A percentile compares a stretch with the other conserved stretches of the same genome.
These are phyloP conservation scores for Fusarium devonianum DNA, from an alignment of 2,329 filamentous ascomycete genomes.

Conservation along the genomic window DNA sequence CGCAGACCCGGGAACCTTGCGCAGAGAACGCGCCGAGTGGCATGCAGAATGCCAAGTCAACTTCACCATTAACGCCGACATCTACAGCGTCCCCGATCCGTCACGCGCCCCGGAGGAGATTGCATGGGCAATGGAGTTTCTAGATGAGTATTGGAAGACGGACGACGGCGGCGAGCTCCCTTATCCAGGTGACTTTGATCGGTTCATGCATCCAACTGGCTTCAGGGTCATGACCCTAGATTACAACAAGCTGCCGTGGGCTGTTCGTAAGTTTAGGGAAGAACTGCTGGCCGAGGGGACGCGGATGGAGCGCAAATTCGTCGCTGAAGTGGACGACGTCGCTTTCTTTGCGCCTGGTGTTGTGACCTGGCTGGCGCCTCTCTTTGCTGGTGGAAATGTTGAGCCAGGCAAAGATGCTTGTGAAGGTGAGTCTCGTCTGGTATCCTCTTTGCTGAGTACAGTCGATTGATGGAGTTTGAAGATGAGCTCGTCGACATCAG, in stretches of 20 bases:
- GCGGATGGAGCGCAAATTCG: slow-evolving; percentile 22
- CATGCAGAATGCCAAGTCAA: slow-evolving; percentile 15
- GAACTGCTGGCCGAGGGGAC: slow-evolving; percentile 14
- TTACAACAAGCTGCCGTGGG: slow-evolving; percentile 22
- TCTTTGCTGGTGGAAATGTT: slow-evolving; percentile 22
- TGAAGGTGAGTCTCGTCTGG: slow-evolving; percentile 3
- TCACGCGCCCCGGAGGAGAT: slow-evolving; percentile 11
- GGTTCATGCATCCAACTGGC: slow-evolving; percentile 21
- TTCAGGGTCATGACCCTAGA: slow-evolving; percentile 20
- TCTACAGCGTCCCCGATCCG: slow-evolving; percentile 14
- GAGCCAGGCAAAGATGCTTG: slow-evolving; percentile 16
- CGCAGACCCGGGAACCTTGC: not conserved
- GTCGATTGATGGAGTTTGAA: not conserved
- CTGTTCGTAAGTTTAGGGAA: slow-evolving; percentile 24
- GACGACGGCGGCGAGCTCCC: slow-evolving; percentile 21
- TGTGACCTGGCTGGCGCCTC: slow-evolving; percentile 18
- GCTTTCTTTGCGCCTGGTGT: slow-evolving; percentile 30
- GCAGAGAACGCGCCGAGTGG: not conserved
- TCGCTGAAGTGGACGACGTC: slow-evolving; percentile 19
- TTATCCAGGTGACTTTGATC: slow-evolving; percentile 22
- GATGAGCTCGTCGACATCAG: slow-evolving; percentile 15
- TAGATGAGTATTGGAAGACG: slow-evolving; percentile 24
- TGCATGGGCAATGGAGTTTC: slow-evolving; percentile 21
- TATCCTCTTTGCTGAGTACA: too few relatives aligned
- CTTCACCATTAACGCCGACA: slow-evolving; percentile 15